Conservation (phyloP, 495 filamentous ascomycete species). For the Symbiotaphrina buchneri region DNA sequence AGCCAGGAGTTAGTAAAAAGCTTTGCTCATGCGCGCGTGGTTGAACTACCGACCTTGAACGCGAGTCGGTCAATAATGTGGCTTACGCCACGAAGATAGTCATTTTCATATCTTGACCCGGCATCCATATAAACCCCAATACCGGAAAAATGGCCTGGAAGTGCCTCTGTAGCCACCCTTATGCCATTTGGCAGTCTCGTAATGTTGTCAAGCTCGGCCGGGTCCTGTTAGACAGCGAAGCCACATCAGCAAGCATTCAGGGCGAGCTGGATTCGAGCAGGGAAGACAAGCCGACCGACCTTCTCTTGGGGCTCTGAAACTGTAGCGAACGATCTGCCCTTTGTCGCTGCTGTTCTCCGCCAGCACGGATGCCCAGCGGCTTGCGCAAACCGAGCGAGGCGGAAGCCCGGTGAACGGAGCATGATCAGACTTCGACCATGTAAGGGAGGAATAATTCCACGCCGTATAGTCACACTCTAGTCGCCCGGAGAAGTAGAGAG, state of each 20-base stretch:
- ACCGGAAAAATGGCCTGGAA: conserved; percentile 87
- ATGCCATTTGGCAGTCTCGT: conserved; percentile 85
- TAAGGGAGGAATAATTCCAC: no score
- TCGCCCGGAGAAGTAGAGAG: no score
- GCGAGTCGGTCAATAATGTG: conserved; percentile 92
- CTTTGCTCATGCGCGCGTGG: background rate
- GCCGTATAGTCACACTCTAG: no score
- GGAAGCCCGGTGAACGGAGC: no score
- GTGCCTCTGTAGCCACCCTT: conserved; percentile 83
- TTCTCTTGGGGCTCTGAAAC: conserved; percentile 6
- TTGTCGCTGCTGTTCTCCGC: no score
- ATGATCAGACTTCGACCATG: no score
- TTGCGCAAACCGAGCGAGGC: no score
- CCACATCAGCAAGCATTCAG: background rate
- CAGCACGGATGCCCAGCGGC: no score
- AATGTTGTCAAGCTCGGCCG: conserved; percentile 67
- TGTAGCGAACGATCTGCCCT: conserved; percentile 6
- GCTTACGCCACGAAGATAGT: conserved; percentile 67
- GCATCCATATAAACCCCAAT: conserved; percentile 94
- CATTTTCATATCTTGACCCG: conserved; percentile 83
- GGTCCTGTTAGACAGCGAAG: conserved; percentile 35
- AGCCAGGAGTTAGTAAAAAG: background rate
- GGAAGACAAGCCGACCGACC: conserved; percentile 1
- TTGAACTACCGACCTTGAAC: conserved; percentile 52
- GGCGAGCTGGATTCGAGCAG: background rate